Conservation (phyloP, 1,284 basidiomycete species). For the Hemileia vastatrix region DNA sequence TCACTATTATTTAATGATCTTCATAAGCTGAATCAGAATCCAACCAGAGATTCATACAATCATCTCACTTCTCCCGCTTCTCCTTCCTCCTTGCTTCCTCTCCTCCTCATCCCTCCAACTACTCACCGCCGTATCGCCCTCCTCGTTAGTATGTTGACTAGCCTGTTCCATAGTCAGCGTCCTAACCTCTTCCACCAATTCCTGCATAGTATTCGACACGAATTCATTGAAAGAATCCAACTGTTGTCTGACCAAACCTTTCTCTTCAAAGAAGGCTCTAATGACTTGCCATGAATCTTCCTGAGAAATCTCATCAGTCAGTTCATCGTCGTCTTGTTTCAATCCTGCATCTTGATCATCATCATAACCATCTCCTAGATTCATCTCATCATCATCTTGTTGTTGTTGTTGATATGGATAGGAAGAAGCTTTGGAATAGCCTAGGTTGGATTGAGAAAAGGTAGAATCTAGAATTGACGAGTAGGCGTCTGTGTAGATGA, state of each 20-base stretch:
- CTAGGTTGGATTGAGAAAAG: neutral
- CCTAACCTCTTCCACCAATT: conserved; percentile 88
- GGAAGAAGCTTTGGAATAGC: neutral
- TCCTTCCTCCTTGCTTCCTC: neutral
- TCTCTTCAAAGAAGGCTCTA: conserved; percentile 90
- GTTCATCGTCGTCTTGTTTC: conserved; percentile 29
- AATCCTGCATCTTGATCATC: conserved; percentile 23
- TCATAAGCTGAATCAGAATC: too few species aligned
- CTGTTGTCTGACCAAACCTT: conserved; percentile 94
- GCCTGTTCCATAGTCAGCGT: conserved; percentile 91
- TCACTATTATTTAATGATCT: conserved; percentile 31
- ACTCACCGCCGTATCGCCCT: conserved; percentile 57
- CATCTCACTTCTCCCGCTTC: neutral
- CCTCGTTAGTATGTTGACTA: conserved; percentile 82
- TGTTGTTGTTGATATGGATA: conserved; percentile 18
- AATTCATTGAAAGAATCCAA: conserved; percentile 98
- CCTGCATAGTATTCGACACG: conserved; percentile 98
- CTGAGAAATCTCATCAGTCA: conserved; percentile 39
- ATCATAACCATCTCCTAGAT: conserved; percentile 25
- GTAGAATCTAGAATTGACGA: neutral
- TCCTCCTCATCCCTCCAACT: neutral
- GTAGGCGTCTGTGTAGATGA: neutral
- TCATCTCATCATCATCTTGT: conserved; percentile 23
- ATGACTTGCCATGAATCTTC: conserved; percentile 61
- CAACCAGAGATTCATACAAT: neutral